These are phyloP conservation scores for Xylaria sp. DNA, from an alignment of 2,329 filamentous ascomycete species.

Conservation along the genomic window DNA sequence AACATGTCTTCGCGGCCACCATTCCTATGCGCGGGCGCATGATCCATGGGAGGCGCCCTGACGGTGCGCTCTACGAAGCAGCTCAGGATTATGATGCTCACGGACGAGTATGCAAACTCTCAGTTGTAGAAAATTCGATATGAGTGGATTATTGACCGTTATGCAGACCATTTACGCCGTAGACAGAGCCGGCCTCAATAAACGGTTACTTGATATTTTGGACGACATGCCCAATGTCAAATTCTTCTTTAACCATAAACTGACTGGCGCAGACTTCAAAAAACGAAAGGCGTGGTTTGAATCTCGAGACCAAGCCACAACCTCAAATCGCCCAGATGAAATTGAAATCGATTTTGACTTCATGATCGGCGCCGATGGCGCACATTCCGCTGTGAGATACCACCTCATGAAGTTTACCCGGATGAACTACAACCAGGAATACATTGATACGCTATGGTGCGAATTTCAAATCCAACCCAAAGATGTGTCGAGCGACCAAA, in stretches of 20 bases:
- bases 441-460: constrained; percentile 97
- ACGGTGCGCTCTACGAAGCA: constrained; percentile 76
- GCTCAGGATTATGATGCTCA: constrained; percentile 92
- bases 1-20: constrained; percentile 78
- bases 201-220: constrained; percentile 82
- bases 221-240: constrained; percentile 88
- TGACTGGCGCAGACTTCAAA: constrained; percentile 88
- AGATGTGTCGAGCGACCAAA: constrained; percentile 43
- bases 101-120: constrained; percentile 70
- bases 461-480: constrained; percentile 83
- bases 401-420: constrained; percentile 95
- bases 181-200: constrained; percentile 86
- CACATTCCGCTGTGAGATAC: constrained; percentile 89
- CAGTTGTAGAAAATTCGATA: background rate
- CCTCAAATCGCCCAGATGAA: constrained; percentile 67
- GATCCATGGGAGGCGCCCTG: constrained; percentile 80
- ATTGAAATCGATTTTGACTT: constrained; percentile 90
- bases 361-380: constrained; percentile 93
- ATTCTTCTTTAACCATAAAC: constrained; percentile 91
- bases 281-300: constrained; percentile 89
- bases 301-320: constrained; percentile 52
- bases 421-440: constrained; percentile 92
- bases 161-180: constrained; percentile 82
- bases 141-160: constrained; percentile 18
- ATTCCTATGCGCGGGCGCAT: constrained; percentile 97